Evolutionary conservation across 129 eudicot genomes (phyloP), one percentile per base, ranked within the genome.

Genomic region (Flaveria bidentis): DNA sequence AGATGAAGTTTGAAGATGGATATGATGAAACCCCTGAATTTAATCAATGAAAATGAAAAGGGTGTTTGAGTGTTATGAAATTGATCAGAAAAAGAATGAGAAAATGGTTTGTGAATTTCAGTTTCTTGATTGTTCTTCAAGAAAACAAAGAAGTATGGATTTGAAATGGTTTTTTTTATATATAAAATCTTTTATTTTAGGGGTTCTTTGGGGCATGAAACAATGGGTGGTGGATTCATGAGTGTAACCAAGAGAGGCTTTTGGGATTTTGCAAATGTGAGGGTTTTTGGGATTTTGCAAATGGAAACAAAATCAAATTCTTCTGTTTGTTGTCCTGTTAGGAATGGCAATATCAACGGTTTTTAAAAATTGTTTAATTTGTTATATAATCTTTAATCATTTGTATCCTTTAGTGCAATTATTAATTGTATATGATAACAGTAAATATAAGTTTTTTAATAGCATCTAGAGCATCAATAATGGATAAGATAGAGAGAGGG

Each of bases 201-300:
- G 81, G 50, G 78, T 67, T 76, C 42, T 69, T 71, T 66, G 51
- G 72, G 74, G 71, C 82, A 76, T 51, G 79, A 82, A 83, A 58
- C 79, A 61, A 71, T 80, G 81, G 89, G 85, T 71, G 78, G 83
- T 41, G 85, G 81, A 71, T 69, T 47, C 36, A 58, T 30, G 65
- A 11, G 65, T 58, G 65, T 23, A 58, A 58, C 36, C 36, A 80
- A 80, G 73, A 80, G 66, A 80, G 69, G 78, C 6, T 47, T 11
- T 49, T 11, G n/a, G 14, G 53, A 11, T 3, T 49, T 49, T 13
- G 53, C 14, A 12, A 45, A 22, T 56, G 63, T 4, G 41, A 4
- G 7, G 41, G 41, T 36, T 36, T 33, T 36, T 30, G 30, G 49
- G 70, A 79, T 36, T 49, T 79, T 74, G 78, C 33, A 67, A 49